phyloP scores from a whole-genome alignment of 1,284 basidiomycete species.

The Abortiporus biennis region DNA sequence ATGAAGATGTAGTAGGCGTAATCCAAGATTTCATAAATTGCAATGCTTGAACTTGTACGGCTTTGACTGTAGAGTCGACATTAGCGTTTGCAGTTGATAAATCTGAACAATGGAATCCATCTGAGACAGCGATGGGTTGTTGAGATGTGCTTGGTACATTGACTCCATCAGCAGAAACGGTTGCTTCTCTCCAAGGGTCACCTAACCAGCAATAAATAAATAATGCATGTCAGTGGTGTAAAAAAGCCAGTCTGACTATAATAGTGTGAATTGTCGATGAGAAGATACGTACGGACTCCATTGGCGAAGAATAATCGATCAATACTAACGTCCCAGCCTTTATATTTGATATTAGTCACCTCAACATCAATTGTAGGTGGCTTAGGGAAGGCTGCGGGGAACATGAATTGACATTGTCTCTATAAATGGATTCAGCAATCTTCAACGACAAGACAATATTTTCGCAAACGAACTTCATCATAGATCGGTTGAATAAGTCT shows the following conservation, averaged over 20 bases:
- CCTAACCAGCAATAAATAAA: conserved; percentile 29
- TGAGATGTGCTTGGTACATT: conserved; percentile 39
- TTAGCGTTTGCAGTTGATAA: conserved; percentile 34
- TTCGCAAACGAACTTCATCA: conserved; percentile 49
- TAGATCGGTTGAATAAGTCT: conserved; percentile 55
- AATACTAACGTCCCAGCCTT: conserved; percentile 55
- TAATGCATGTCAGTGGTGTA: not conserved
- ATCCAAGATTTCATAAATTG: conserved; percentile 46
- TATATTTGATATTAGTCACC: conserved; percentile 43
- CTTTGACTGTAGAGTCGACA: conserved; percentile 44
- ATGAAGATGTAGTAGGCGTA: too few relatives aligned
- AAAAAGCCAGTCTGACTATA: not conserved
- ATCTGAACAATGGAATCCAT: conserved; percentile 68
- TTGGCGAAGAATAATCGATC: conserved; percentile 65
- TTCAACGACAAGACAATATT: not conserved
- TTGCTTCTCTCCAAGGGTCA: conserved; percentile 71
- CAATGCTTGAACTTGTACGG: conserved; percentile 46
- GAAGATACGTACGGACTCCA: conserved; percentile 31
- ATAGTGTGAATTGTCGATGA: not conserved
- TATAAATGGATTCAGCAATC: conserved; percentile 17
- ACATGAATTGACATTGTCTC: conserved; percentile 60
- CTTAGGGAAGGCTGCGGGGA: conserved; percentile 47
- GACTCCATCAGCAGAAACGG: conserved; percentile 53
- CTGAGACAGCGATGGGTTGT: conserved; percentile 49
- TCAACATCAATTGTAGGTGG: conserved; percentile 29